A percentile compares a stretch with the other conserved stretches of the same genome.
Evolutionary conservation across 495 filamentous ascomycete genomes (phyloP).

Genomic region (Parathielavia hyrcaniae): DNA sequence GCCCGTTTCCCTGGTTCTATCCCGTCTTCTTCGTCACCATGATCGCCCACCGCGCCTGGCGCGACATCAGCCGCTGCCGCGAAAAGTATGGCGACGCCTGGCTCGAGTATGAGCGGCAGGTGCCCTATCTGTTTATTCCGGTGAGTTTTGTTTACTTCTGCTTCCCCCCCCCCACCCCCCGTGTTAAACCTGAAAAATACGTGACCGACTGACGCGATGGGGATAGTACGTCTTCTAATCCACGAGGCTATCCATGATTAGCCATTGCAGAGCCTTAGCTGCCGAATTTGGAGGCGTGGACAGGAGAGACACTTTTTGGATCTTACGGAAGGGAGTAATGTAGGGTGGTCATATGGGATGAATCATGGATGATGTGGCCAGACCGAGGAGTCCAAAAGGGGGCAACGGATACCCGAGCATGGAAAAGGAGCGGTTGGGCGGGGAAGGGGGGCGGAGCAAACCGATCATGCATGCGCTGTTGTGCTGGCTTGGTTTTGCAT

Average conservation of each 20-base stretch:
- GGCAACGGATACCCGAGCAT: background rate
- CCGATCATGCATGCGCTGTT: background rate
- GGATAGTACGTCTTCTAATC: constrained; percentile 30
- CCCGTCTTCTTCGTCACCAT: constrained; percentile 83
- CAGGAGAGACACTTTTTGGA: no score
- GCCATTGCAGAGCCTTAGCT: no score
- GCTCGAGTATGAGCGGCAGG: constrained; percentile 78
- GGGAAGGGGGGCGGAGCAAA: background rate
- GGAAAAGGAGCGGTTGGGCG: background rate
- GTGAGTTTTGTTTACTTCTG: constrained; percentile 58
- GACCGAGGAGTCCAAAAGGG: background rate
- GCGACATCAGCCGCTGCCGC: constrained; percentile 79
- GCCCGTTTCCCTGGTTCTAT: constrained; percentile 97
- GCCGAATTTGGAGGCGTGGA: no score
- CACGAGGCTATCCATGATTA: background rate
- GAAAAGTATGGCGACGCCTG: constrained; percentile 90
- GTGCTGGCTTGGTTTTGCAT: background rate
- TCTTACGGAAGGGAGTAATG: no score
- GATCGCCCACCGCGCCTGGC: constrained; percentile 81
- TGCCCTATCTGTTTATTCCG: constrained; percentile 94
- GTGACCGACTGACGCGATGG: constrained; percentile 7
- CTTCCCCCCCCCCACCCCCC: background rate
- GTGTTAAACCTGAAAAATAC: background rate
- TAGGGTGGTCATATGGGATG: background rate
- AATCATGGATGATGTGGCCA: background rate